Percentiles rank a stretch among this genome's conserved stretches.
These are phyloP conservation scores for Maudiozyma saulgeensis DNA, from an alignment of 805 yeast genomes.

Conservation along the genomic window DNA sequence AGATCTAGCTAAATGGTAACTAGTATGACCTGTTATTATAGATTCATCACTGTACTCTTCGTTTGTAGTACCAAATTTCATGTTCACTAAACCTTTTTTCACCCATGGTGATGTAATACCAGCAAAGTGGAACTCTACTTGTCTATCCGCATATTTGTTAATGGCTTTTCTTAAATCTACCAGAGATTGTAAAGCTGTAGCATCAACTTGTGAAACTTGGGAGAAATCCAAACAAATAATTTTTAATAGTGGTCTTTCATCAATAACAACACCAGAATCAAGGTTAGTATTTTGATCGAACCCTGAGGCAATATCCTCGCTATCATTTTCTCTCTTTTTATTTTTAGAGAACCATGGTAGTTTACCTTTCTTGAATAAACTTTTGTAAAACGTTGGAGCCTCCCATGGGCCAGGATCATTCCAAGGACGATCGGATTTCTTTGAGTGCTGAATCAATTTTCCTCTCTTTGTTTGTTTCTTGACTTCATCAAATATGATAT, in stretches of 20 bases:
- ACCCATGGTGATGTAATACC: slow-evolving; percentile 85
- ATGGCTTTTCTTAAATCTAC: slow-evolving; percentile 68
- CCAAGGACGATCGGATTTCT: slow-evolving; percentile 65
- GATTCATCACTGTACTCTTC: slow-evolving; percentile 31
- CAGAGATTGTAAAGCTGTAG: slow-evolving; percentile 70
- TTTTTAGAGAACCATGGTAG: slow-evolving; percentile 1
- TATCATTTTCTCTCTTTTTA: slow-evolving; percentile 16
- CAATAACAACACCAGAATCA: slow-evolving; percentile 14
- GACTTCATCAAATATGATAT: slow-evolving; percentile 57
- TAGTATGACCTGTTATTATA: slow-evolving; percentile 25
- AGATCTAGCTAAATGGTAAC: slow-evolving; percentile 23
- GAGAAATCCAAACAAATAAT: slow-evolving; percentile 76
- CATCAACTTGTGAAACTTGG: slow-evolving; percentile 63
- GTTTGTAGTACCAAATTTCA: slow-evolving; percentile 63
- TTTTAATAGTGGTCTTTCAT: slow-evolving; percentile 56
- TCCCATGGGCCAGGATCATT: slow-evolving; percentile 63
- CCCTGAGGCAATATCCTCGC: slow-evolving; percentile 10
- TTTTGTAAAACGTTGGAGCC: slow-evolving; percentile 31
- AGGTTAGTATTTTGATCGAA: background rate
- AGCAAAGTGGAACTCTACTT: slow-evolving; percentile 82
- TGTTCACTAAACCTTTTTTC: slow-evolving; percentile 60
- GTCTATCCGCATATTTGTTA: slow-evolving; percentile 65
- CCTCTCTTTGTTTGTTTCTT: slow-evolving; percentile 55
- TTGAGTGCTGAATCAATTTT: slow-evolving; percentile 28
- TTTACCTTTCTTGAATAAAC: slow-evolving; percentile 7